Conservation (phyloP, 768 basidiomycete species). For the Pleurotus giganteus region DNA sequence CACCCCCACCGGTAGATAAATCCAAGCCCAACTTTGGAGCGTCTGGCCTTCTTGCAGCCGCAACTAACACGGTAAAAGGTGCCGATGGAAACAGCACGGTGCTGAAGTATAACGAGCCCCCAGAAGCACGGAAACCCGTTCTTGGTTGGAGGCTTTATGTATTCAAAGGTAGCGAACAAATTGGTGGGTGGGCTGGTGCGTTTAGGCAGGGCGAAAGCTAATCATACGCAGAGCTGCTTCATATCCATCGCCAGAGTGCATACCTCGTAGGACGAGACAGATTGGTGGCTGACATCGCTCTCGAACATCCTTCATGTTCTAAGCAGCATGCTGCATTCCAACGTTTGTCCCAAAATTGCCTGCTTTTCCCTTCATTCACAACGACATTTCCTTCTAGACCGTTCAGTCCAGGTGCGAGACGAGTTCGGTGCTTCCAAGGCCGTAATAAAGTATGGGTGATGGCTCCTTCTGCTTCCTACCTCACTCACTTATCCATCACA, state of each 20-base stretch:
- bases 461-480: neutral
- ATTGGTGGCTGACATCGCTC: slow-evolving; percentile 78
- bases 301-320: slow-evolving; percentile 96
- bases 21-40: slow-evolving; percentile 86
- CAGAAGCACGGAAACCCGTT: slow-evolving; percentile 91
- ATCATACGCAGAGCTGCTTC: slow-evolving; percentile 67
- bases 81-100: slow-evolving; percentile 77
- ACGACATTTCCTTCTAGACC: slow-evolving; percentile 43
- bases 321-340: slow-evolving; percentile 99
- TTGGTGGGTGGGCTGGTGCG: slow-evolving; percentile 55
- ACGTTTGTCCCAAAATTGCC: slow-evolving; percentile 50
- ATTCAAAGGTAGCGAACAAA: slow-evolving; percentile 93
- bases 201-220: neutral
- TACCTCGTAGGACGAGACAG: slow-evolving; percentile 92
- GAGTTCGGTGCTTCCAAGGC: slow-evolving; percentile 80
- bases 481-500: slow-evolving; percentile 26
- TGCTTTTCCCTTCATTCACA: neutral
- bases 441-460: slow-evolving; percentile 76
- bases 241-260: slow-evolving; percentile 91
- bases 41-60: slow-evolving; percentile 92
- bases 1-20: slow-evolving; percentile 51
- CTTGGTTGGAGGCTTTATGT: slow-evolving; percentile 95
- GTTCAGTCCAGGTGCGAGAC: slow-evolving; percentile 82
- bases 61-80: slow-evolving; percentile 86
- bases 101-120: slow-evolving; percentile 97